Conservation (phyloP, 768 basidiomycete species). For the Calvatia gigantea region DNA sequence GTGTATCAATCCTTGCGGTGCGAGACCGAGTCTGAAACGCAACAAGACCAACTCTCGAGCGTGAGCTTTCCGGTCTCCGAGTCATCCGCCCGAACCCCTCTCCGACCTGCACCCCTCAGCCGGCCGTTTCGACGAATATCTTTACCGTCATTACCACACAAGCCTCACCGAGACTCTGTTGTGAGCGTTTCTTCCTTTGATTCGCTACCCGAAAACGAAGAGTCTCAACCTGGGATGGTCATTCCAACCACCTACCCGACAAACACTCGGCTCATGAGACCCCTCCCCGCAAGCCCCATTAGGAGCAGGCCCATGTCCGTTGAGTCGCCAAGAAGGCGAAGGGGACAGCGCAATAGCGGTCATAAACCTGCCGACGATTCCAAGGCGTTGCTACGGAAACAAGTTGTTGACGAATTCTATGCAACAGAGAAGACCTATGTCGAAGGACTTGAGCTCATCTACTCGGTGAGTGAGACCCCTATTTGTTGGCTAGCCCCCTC, state of each 20-base stretch:
- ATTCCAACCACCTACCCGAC: slow-evolving; percentile 11
- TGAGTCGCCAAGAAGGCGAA: slow-evolving; percentile 36
- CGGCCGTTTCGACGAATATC: slow-evolving; percentile 61
- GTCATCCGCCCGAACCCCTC: neutral
- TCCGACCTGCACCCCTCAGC: neutral
- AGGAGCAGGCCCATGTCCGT: slow-evolving; percentile 34
- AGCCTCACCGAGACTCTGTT: slow-evolving; percentile 59
- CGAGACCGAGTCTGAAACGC: neutral
- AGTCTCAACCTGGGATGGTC: slow-evolving; percentile 16
- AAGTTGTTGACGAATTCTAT: slow-evolving; percentile 76
- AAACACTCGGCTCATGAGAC: slow-evolving; percentile 10
- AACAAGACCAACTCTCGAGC: slow-evolving; percentile 15
- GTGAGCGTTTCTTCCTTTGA: slow-evolving; percentile 73
- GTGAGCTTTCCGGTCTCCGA: slow-evolving; percentile 27
- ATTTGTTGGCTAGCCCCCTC: neutral
- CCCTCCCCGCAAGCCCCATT: slow-evolving; percentile 16
- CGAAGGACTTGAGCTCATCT: slow-evolving; percentile 77
- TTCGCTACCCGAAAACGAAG: slow-evolving; percentile 57
- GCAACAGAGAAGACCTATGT: slow-evolving; percentile 81
- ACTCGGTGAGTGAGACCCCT: slow-evolving; percentile 52
- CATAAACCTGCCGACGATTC: slow-evolving; percentile 40
- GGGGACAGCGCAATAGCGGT: slow-evolving; percentile 33
- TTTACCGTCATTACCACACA: slow-evolving; percentile 48
- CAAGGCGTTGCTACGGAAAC: slow-evolving; percentile 51
- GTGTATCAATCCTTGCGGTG: neutral